Evolutionary conservation across 225 moss, liverwort and hornwort genomes (phyloP).

Genomic region (Marchantia polymorpha): DNA sequence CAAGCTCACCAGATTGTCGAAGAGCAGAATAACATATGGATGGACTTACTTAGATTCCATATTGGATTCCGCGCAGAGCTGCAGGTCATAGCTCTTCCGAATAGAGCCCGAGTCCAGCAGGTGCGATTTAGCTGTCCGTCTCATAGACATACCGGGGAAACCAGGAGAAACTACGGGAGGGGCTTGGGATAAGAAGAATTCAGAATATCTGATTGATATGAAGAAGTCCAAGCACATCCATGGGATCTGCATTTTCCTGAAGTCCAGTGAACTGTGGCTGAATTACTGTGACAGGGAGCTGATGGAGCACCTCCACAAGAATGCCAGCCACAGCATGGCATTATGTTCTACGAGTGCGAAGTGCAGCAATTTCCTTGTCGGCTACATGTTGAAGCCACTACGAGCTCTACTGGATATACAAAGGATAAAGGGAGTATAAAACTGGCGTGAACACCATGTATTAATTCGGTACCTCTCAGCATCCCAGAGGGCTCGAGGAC

Average conservation of each 20-base stretch:
- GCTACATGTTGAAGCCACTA: no score
- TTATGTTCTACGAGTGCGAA: conserved; percentile 21
- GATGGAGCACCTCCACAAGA: conserved; percentile 19
- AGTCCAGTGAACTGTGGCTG: conserved; percentile 28
- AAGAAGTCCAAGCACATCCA: conserved; percentile 1
- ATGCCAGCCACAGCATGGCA: no score
- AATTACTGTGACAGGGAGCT: conserved; percentile 24
- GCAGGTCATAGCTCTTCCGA: no score
- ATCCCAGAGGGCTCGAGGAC: neutral
- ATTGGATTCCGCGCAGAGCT: conserved; percentile 3
- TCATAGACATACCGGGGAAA: conserved; percentile 32
- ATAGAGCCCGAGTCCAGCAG: no score
- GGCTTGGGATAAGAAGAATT: conserved; percentile 31
- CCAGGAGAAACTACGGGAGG: conserved; percentile 36
- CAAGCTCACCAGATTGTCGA: neutral
- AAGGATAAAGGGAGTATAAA: conserved; percentile 5
- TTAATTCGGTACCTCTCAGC: conserved; percentile 24
- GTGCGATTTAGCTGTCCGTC: conserved; percentile 14
- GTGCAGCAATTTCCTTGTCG: conserved; percentile 9
- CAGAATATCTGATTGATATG: conserved; percentile 20
- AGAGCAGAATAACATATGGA: neutral
- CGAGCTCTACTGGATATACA: conserved; percentile 13
- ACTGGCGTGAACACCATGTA: conserved; percentile 17
- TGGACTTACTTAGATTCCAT: no score
- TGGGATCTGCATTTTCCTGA: conserved; percentile 27